Evolutionary conservation across 495 filamentous ascomycete species (phyloP), one percentile per base, ranked within the genome.

Genomic region (Aspergillus steynii): DNA sequence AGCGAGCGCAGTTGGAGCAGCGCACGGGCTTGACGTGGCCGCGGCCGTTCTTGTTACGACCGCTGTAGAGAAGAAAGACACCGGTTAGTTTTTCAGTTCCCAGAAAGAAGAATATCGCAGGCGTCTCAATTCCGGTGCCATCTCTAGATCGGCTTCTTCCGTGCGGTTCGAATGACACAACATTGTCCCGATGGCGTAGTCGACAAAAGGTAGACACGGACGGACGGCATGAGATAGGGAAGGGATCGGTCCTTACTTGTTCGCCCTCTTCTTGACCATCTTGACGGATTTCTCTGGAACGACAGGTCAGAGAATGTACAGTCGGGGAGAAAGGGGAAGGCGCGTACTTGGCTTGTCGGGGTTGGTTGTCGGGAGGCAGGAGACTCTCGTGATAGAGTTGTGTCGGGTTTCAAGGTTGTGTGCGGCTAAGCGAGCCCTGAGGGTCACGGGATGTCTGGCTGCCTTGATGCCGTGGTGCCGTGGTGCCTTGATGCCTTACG

Each of bases 221-320:
- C 65, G 61, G 65, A 65, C 65, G 63, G 50, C 58, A 68, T 14
- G 52, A 45, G 26, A 50, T 56, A 46, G 63, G 50, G 53, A 63
- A 55, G 58, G 63, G 70, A 68, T 64, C 54, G 71, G 65, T 65
- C 56, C 85, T 80, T 90, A 92, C 89, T 98, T 98, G 85, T 90
- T 93, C 80, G 95, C 92, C 86, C 94, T 90, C 88, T 99, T 99
- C 88, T 99, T 99, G 83, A 99, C 95, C 95, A 99, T 99, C 79
- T 81, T 97, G 85, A 83, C 87, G 83, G 82, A 84, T 83, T 84
- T 73, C 64, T 77, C 77, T 79, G 69, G 51, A 52, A 55, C 60
- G 59, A 59, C 59, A 29, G 50, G 70, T 73, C 61, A 74, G 72
- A 70, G 65, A 66, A 56, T 66, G 65, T 61, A 50, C 45, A 55